These are phyloP conservation scores for Pseudogymnoascus sp. DNA, from an alignment of 2,329 filamentous ascomycete species.

Conservation along the genomic window DNA sequence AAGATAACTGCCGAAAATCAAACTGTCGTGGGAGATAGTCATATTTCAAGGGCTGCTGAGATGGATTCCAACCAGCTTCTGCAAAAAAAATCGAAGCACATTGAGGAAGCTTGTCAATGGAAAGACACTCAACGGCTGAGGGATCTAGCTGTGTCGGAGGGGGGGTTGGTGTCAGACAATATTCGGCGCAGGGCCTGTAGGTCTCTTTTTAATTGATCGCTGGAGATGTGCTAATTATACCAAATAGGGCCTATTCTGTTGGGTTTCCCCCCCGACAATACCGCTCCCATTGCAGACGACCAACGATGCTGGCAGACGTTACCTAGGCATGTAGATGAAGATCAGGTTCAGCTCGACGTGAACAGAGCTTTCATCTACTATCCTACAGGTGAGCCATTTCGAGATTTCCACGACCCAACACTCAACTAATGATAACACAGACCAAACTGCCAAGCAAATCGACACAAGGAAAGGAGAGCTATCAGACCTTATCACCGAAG, in stretches of 20 bases:
- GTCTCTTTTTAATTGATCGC: constrained; percentile 30
- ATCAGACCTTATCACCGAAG: constrained; percentile 68
- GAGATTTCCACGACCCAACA: constrained; percentile 17
- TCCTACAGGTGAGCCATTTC: constrained; percentile 56
- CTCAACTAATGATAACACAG: constrained; percentile 35
- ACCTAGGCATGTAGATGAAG: constrained; percentile 74
- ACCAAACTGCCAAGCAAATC: constrained; percentile 61
- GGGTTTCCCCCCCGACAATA: constrained; percentile 27
- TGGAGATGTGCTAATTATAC: constrained; percentile 15
- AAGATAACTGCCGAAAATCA: background rate
- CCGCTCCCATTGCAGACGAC: constrained; percentile 16
- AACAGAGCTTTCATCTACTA: constrained; percentile 97
- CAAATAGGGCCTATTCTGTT: constrained; percentile 55
- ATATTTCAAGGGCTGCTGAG: constrained; percentile 33
- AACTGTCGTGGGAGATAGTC: constrained; percentile 30
- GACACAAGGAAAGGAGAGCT: constrained; percentile 65
- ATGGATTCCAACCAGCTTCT: background rate
- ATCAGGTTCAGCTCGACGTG: constrained; percentile 86
- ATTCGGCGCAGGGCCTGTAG: constrained; percentile 70
- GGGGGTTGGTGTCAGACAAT: constrained; percentile 59
- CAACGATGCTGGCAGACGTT: constrained; percentile 40
- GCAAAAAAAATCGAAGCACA: background rate
- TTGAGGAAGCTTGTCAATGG: constrained; percentile 49
- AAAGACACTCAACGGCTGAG: constrained; percentile 49
- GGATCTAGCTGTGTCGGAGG: constrained; percentile 50